These are phyloP conservation scores for Leccinum rimulosum DNA, from an alignment of 768 basidiomycete species.

Conservation along the genomic window DNA sequence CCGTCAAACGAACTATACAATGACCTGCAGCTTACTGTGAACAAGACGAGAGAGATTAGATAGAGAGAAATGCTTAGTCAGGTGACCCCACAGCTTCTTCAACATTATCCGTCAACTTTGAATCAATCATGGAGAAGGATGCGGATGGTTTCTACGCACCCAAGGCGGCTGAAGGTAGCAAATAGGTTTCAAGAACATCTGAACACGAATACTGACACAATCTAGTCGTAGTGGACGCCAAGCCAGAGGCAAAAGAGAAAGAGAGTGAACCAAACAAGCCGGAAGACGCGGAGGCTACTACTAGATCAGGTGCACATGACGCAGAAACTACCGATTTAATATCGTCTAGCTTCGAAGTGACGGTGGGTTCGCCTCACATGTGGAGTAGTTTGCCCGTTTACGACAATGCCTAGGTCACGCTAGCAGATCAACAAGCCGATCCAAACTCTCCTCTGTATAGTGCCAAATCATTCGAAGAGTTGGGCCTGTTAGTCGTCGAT, in stretches of 20 bases:
- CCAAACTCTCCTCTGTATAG: slow-evolving; percentile 95
- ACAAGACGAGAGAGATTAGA: slow-evolving; percentile 16
- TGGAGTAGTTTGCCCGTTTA: slow-evolving; percentile 3
- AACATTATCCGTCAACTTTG: slow-evolving; percentile 10
- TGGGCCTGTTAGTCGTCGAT: slow-evolving; percentile 79
- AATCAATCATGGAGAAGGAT: slow-evolving; percentile 60
- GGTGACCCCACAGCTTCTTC: background rate
- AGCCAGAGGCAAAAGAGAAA: slow-evolving; percentile 30
- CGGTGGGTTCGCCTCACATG: slow-evolving; percentile 42
- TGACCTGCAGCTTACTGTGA: slow-evolving; percentile 1
- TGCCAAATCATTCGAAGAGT: slow-evolving; percentile 91
- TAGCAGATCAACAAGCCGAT: slow-evolving; percentile 94
- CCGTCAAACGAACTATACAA: background rate
- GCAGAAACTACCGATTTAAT: slow-evolving; percentile 57
- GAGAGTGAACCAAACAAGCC: slow-evolving; percentile 26
- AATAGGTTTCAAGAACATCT: background rate
- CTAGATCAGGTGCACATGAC: slow-evolving; percentile 19
- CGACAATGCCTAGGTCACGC: slow-evolving; percentile 65
- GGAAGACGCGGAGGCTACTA: slow-evolving; percentile 17
- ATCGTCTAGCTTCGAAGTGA: slow-evolving; percentile 80
- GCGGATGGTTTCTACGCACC: slow-evolving; percentile 78
- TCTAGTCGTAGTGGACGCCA: slow-evolving; percentile 8
- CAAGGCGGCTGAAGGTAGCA: slow-evolving; percentile 40
- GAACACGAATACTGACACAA: slow-evolving; percentile 8
- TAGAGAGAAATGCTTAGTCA: slow-evolving; percentile 24